A percentile compares a stretch with the other conserved stretches of the same genome.
Evolutionary conservation across 2,329 filamentous ascomycete species (phyloP).

Genomic region (Aspergillus sp.): DNA sequence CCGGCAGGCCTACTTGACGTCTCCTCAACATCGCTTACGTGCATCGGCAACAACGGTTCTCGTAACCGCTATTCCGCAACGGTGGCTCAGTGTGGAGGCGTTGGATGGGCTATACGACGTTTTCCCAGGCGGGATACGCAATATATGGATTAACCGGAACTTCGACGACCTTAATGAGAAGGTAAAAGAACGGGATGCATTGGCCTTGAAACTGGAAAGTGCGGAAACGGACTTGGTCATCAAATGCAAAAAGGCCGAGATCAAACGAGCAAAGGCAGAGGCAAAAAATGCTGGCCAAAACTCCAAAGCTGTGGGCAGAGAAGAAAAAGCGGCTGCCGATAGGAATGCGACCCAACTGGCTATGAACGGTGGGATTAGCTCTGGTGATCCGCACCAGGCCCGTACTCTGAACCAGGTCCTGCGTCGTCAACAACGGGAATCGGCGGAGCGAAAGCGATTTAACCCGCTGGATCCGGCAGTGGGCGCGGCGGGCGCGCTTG

Average conservation of each 20-base stretch:
- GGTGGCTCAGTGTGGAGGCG: slow-evolving; percentile 80
- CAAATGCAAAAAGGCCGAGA: slow-evolving; percentile 66
- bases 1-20: slow-evolving; percentile 88
- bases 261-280: slow-evolving; percentile 60
- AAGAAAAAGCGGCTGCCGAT: slow-evolving; percentile 45
- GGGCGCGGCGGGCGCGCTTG: slow-evolving; percentile 46
- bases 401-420: slow-evolving; percentile 43
- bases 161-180: slow-evolving; percentile 77
- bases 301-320: slow-evolving; percentile 27
- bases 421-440: slow-evolving; percentile 15
- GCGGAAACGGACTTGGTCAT: slow-evolving; percentile 82
- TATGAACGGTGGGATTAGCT: slow-evolving; percentile 44
- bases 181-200: slow-evolving; percentile 62
- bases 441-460: slow-evolving; percentile 11
- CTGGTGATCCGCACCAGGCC: slow-evolving; percentile 51
- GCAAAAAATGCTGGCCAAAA: slow-evolving; percentile 51
- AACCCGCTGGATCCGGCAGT: slow-evolving; percentile 39
- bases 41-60: slow-evolving; percentile 94
- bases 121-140: slow-evolving; percentile 87
- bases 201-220: slow-evolving; percentile 64
- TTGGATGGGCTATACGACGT: slow-evolving; percentile 84
- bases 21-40: slow-evolving; percentile 83
- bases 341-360: slow-evolving; percentile 39
- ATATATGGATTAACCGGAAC: slow-evolving; percentile 94
- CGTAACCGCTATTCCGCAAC: slow-evolving; percentile 79